These are phyloP conservation scores for Calycina marina DNA, from an alignment of 2,329 filamentous ascomycete genomes.

Conservation along the genomic window DNA sequence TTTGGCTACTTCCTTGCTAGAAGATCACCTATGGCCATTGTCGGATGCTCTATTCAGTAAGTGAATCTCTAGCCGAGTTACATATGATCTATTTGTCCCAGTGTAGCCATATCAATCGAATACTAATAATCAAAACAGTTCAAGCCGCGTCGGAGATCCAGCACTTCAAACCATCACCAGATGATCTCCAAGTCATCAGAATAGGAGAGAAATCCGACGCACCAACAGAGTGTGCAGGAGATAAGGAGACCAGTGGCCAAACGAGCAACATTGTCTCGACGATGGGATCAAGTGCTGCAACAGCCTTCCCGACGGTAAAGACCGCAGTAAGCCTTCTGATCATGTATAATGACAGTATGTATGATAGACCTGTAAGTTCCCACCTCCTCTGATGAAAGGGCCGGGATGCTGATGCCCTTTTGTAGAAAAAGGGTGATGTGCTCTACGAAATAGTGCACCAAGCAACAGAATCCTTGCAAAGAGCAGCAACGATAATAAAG, in stretches of 20 bases:
- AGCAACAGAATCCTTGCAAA: constrained; percentile 69
- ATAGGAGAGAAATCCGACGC: no score
- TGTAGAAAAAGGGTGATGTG: constrained; percentile 32
- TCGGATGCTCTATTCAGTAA: constrained; percentile 19
- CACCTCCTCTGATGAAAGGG: no score
- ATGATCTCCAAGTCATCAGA: constrained; percentile 18
- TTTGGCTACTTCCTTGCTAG: constrained; percentile 16
- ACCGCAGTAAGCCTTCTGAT: constrained; percentile 41
- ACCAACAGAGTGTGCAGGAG: no score
- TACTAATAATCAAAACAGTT: no score
- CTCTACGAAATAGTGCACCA: constrained; percentile 78
- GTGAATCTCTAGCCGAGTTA: no score
- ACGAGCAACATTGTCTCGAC: no score
- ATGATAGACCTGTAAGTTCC: constrained; percentile 20
- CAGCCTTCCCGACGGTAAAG: constrained; percentile 42
- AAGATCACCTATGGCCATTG: constrained; percentile 20
- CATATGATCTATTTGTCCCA: no score
- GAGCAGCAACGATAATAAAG: constrained; percentile 58
- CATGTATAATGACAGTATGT: constrained; percentile 37
- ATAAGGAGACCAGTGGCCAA: no score
- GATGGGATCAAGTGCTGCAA: constrained; percentile 37
- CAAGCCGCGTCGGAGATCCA: constrained; percentile 19
- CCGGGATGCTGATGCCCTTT: no score
- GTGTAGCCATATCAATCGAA: no score
- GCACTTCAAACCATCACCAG: constrained; percentile 17